Base-by-base conservation (phyloP, 169 alveolate species). In the Babesia ovis region DNA sequence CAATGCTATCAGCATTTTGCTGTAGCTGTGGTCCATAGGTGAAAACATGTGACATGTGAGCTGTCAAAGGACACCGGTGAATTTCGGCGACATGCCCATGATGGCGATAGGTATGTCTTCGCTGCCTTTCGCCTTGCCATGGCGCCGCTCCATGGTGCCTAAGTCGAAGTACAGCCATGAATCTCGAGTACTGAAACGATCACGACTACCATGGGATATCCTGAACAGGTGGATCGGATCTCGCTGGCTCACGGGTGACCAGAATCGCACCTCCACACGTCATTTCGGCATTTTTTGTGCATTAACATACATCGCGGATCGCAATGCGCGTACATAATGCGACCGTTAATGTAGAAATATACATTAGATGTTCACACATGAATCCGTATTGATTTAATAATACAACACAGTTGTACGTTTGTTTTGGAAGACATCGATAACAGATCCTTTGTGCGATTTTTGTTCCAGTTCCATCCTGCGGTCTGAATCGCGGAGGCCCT, bases 51-150 rank as follows among this genome's bases (percentile, higher is more conserved):
- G 56, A 8, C 67, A 57, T 32, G 27, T 57, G 67, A 29, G 67
- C 50, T 57, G 16, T 29, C 12, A n/a, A 57, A 39, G 67, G 39
- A 57, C 67, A 57, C 50, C 67, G 50, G 12, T 57, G 67, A 57
- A 31, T 35, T 57, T 16, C 8, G 11, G 46, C 18, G 50, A 57
- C 50, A 57, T 35, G 45, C 29, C 50, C 1, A 9, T 8, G 27
- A 1, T 12, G 51, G 32, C 67, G 34, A 11, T 5, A 8, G 18
- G 14, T 22, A 35, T 3, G 67, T 9, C 25, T 57, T 56, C 31
- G n/a, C 29, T n/a, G 67, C 67, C 45, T 22, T 57, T 48, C 5
- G 27, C 12, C 27, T 48, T 48, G 56, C 67, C 45, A 32, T 35
- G 29, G 45, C 48, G 51, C 45, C 16, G 67, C 67, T 57, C 8